A percentile compares a stretch with the other conserved stretches of the same genome.
Conservation (phyloP, 192 early-diverging fungal species). For the Podochytrium sp. region DNA sequence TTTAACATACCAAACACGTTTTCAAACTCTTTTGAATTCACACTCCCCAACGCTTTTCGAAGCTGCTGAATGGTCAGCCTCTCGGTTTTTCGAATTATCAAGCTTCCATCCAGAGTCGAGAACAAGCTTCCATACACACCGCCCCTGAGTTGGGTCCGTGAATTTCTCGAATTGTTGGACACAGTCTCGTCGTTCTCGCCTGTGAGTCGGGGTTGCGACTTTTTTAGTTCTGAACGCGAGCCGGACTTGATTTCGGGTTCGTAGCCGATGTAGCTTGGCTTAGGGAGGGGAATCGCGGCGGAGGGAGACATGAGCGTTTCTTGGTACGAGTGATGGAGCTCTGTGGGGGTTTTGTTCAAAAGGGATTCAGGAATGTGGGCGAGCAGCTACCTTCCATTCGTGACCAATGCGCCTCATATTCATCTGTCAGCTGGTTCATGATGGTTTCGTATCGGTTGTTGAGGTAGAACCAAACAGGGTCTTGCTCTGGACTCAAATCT, state of each 20-base stretch:
- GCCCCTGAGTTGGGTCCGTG: neutral
- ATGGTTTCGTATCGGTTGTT: conserved; percentile 89
- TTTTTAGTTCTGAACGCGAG: neutral
- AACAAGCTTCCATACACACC: conserved; percentile 8
- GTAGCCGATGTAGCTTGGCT: conserved; percentile 14
- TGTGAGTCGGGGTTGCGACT: neutral
- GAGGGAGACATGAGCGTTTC: neutral
- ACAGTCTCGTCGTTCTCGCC: too few relatives aligned
- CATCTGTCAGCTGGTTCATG: conserved; percentile 71
- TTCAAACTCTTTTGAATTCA: conserved; percentile 51
- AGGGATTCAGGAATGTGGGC: neutral
- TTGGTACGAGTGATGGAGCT: neutral
- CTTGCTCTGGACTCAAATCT: conserved; percentile 76
- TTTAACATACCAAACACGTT: conserved; percentile 34
- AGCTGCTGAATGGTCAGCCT: conserved; percentile 26
- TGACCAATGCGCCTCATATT: conserved; percentile 54
- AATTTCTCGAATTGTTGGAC: too few relatives aligned
- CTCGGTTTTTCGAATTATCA: conserved; percentile 10
- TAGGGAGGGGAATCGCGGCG: conserved; percentile 15
- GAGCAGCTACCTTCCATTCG: conserved; percentile 33
- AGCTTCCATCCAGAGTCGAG: neutral
- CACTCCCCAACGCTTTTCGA: conserved; percentile 40
- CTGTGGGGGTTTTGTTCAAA: neutral
- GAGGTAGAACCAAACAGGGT: conserved; percentile 89
- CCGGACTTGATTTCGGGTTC: neutral